Evolutionary conservation across 768 basidiomycete species (phyloP), one percentile per base, ranked within the genome.

Genomic region (Macrolepiota dolichaula): DNA sequence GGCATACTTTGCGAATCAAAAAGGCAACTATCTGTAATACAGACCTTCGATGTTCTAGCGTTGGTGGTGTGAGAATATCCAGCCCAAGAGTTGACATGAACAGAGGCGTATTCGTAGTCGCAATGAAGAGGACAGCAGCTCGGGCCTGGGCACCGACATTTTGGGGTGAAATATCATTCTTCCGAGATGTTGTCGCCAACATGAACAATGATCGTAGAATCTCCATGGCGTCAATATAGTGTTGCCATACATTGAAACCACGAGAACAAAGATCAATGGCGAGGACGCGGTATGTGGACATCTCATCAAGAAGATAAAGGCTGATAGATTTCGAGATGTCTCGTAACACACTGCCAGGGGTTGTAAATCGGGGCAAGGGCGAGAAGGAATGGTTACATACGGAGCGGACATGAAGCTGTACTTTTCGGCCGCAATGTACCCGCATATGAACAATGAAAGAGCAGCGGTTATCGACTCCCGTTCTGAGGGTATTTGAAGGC

Each of bases 21-120:
- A 96, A 95, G 0, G 94, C 94, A 13, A 98, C 85, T 2, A 99
- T 83, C 71, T 96, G 95, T 85, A 98, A 85, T 25, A 97, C 89
- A 6, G 91, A 86, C 67, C 88, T 94, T 24, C 94, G 80, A 63
- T 96, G 88, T 40, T 89, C 87, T 19, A 91, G 77, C 4, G 83
- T 85, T 17, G 81, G 80, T 10, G 91, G 88, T 36, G 88, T 87
- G 22, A 96, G 74, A 54, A 98, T 94, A 69, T 98, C 97, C 64
- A 96, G 80, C 3, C 89, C 87, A 42, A 99, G 73, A 0, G 96
- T 97, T 0, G 94, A 91, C 90, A 98, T 98, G 76, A 98, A 96
- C 11, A 98, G 72, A 4, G 87, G 85, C 4, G 96, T 94, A 65
- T 95, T 89, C 51, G 81, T 81, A 0, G 86, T 81, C 0, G 95